Percentiles rank a stretch among this genome's conserved stretches.
These are phyloP conservation scores for Amoeboaphelidium occidentale DNA, from an alignment of 371 early-diverging fungal genomes.

Conservation along the genomic window DNA sequence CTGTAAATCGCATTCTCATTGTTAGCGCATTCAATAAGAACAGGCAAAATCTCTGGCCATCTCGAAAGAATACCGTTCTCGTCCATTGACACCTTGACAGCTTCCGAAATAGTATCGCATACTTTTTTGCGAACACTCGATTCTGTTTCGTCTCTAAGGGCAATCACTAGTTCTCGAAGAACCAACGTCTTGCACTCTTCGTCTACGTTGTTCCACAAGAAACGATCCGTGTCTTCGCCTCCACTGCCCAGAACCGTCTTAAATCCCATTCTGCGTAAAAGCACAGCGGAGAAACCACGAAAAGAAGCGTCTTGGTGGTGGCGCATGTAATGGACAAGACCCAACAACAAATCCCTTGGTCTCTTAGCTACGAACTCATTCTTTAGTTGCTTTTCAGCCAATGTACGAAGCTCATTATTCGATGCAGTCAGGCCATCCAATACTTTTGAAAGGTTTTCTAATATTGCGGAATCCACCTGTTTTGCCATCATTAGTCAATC, in stretches of 20 bases:
- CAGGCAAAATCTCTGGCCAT: conserved; percentile 1
- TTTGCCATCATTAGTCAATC: no score
- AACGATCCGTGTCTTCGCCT: not conserved
- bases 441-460: not conserved
- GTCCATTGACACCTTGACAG: conserved; percentile 36
- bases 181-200: conserved; percentile 31
- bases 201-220: conserved; percentile 42
- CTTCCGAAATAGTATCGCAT: conserved; percentile 68
- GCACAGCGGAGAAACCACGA: no score
- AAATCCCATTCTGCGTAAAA: not conserved
- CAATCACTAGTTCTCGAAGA: conserved; percentile 39
- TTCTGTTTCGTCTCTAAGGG: conserved; percentile 46
- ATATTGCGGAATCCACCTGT: no score
- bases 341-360: conserved; percentile 35
- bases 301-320: conserved; percentile 13
- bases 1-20: conserved; percentile 1
- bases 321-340: conserved; percentile 32
- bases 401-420: conserved; percentile 29
- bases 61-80: conserved; percentile 19
- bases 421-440: not conserved
- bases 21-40: not conserved
- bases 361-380: conserved; percentile 34
- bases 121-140: conserved; percentile 54
- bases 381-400: conserved; percentile 42
- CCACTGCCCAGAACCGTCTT: conserved; percentile 1